A percentile compares a stretch with the other conserved stretches of the same genome.
Evolutionary conservation across 768 basidiomycete genomes (phyloP).

Genomic region (Hypholoma sublateritium): DNA sequence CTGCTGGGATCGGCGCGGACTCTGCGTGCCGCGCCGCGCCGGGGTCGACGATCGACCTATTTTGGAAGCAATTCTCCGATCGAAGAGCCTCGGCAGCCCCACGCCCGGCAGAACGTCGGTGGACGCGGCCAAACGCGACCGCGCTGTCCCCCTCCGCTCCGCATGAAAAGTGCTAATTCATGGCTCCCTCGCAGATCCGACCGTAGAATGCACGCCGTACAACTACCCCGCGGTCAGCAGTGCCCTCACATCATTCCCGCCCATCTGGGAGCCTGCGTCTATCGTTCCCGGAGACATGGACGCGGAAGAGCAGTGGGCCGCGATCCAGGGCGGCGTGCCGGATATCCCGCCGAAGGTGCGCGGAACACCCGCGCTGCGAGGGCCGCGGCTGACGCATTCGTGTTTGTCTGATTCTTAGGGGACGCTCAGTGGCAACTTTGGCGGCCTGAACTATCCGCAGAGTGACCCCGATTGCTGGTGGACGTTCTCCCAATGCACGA

Average conservation of each 20-base stretch:
- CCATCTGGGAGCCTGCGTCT: conserved; percentile 40
- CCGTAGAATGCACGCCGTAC: conserved; percentile 44
- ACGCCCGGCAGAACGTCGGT: no score
- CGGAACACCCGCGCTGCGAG: neutral
- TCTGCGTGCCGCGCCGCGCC: no score
- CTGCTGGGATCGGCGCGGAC: no score
- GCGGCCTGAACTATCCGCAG: conserved; percentile 32
- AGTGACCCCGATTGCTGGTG: conserved; percentile 58
- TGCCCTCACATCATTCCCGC: conserved; percentile 38
- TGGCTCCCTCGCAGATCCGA: conserved; percentile 1
- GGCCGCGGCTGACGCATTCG: neutral
- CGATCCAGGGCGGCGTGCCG: conserved; percentile 44
- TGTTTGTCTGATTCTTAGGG: conserved; percentile 14
- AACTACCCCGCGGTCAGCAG: conserved; percentile 34
- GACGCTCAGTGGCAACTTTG: conserved; percentile 28
- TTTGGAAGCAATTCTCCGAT: no score
- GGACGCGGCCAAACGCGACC: no score
- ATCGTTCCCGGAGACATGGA: conserved; percentile 42
- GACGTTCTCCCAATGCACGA: conserved; percentile 41
- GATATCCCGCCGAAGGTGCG: conserved; percentile 46
- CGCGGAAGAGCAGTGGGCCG: conserved; percentile 40
- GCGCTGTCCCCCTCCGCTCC: no score
- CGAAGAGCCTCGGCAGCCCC: no score
- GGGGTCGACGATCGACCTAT: no score
- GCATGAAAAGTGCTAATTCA: no score